These are phyloP conservation scores for Pseudocercospora fijiensis DNA, from an alignment of 2,329 filamentous ascomycete genomes.

Conservation along the genomic window DNA sequence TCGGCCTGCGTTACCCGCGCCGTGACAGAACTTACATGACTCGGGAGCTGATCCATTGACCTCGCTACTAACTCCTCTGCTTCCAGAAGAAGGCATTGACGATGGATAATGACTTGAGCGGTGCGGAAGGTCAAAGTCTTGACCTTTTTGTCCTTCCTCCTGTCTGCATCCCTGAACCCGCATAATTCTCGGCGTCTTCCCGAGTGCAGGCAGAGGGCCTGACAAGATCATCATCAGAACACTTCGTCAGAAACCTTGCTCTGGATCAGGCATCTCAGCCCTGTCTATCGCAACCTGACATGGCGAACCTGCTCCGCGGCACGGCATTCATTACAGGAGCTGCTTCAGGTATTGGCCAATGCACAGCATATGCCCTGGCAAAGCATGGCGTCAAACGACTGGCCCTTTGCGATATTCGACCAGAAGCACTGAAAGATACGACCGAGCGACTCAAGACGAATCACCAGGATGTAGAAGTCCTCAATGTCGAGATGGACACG, in stretches of 20 bases:
- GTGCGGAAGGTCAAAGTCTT: neutral
- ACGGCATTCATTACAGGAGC: constrained; percentile 28
- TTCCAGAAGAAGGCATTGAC: neutral
- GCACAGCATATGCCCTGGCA: constrained; percentile 26
- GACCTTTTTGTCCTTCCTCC: neutral
- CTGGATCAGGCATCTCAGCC: neutral
- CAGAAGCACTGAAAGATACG: constrained; percentile 17
- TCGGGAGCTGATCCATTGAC: neutral
- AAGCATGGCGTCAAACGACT: constrained; percentile 21
- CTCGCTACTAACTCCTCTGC: neutral
- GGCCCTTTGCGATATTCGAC: constrained; percentile 23
- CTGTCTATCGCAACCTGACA: neutral
- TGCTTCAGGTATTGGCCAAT: constrained; percentile 25
- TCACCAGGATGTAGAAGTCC: constrained; percentile 15
- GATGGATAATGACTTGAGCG: neutral
- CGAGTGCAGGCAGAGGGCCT: neutral
- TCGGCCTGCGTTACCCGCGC: neutral
- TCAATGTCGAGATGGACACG: constrained; percentile 21
- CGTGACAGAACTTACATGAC: neutral
- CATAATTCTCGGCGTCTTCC: neutral
- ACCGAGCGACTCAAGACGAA: constrained; percentile 1
- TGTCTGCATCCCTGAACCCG: neutral
- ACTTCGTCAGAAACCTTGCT: neutral
- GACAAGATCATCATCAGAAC: neutral
- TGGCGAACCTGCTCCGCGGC: neutral